Conservation (phyloP, 768 basidiomycete species). For the Amanita rimosa region DNA sequence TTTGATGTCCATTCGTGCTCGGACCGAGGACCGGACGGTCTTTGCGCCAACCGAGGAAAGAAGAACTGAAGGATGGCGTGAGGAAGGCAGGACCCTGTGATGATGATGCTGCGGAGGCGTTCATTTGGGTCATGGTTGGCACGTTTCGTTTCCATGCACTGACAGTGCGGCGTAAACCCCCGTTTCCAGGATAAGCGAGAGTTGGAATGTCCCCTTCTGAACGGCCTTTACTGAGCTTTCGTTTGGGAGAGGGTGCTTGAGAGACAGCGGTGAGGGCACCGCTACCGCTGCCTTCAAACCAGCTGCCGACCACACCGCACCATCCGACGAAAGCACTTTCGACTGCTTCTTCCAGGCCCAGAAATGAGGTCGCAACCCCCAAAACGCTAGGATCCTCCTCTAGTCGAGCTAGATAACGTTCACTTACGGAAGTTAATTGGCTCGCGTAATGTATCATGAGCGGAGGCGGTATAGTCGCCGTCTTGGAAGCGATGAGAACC, state of each 20-base stretch:
- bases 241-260: constrained; percentile 1
- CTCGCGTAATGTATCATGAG: constrained; percentile 41
- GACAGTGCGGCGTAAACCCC: constrained; percentile 8
- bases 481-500: constrained; percentile 22
- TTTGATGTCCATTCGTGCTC: background rate
- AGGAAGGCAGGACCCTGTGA: background rate
- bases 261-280: constrained; percentile 5
- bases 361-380: constrained; percentile 53
- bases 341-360: constrained; percentile 38
- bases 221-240: constrained; percentile 5
- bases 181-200: background rate
- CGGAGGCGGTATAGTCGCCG: constrained; percentile 34
- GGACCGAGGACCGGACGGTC: constrained; percentile 1
- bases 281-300: constrained; percentile 20
- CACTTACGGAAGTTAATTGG: constrained; percentile 38
- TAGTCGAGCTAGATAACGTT: constrained; percentile 36
- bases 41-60: constrained; percentile 9
- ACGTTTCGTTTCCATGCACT: constrained; percentile 17
- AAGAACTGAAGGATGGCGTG: constrained; percentile 3
- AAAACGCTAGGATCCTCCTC: constrained; percentile 50
- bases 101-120: background rate
- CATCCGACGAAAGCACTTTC: constrained; percentile 48
- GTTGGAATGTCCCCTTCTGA: constrained; percentile 2
- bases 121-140: constrained; percentile 8
- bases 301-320: constrained; percentile 43